Conservation (phyloP, 345 rosid species). For the Sisymbrium altissimum region DNA sequence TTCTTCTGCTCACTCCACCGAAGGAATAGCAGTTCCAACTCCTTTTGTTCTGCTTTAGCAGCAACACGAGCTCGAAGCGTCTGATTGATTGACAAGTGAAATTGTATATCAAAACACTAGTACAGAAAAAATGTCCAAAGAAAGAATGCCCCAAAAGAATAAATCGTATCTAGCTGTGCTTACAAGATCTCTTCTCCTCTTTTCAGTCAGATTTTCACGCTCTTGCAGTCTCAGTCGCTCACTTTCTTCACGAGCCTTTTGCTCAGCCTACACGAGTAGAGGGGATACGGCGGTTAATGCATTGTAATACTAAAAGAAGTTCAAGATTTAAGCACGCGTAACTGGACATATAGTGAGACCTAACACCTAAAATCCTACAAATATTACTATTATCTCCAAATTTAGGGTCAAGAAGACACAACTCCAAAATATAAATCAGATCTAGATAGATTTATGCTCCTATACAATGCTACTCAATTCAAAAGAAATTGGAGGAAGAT, state of each 20-base stretch:
- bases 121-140: no score
- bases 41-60: conserved; percentile 96
- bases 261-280: conserved; percentile 59
- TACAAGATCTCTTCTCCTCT: conserved; percentile 91
- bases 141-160: background rate
- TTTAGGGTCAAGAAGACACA: background rate
- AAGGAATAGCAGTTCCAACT: conserved; percentile 91
- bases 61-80: conserved; percentile 90
- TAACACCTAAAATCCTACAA: conserved; percentile 2
- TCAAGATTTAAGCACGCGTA: no score
- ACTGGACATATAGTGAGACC: conserved; percentile 1
- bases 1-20: conserved; percentile 94
- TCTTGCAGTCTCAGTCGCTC: conserved; percentile 89
- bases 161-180: conserved; percentile 29
- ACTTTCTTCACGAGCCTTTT: conserved; percentile 86
- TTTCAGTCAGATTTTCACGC: conserved; percentile 76
- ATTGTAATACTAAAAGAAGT: background rate
- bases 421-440: background rate
- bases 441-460: background rate
- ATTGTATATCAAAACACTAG: conserved; percentile 19
- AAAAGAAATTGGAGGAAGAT: background rate
- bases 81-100: conserved; percentile 34
- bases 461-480: background rate
- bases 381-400: background rate
- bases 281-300: background rate